A percentile compares a stretch with the other conserved stretches of the same genome.
Conservation (phyloP, 805 yeast species). For the Pichia cabralensis region DNA sequence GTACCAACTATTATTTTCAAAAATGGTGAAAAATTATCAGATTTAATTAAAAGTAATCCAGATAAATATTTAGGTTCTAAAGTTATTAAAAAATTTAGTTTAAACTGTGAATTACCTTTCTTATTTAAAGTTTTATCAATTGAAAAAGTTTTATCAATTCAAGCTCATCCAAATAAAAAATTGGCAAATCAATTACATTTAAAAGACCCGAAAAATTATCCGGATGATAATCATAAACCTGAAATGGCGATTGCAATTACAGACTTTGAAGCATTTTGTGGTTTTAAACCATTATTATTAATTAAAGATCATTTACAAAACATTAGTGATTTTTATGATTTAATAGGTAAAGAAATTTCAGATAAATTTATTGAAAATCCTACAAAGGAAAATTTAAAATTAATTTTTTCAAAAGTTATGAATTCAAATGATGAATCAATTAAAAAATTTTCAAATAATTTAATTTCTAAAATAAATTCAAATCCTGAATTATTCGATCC, state of each 20-base stretch:
- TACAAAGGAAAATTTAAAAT: conserved; percentile 52
- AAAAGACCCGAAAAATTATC: conserved; percentile 86
- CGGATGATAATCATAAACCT: conserved; percentile 98
- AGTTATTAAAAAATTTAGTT: conserved; percentile 58
- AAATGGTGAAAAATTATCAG: conserved; percentile 45
- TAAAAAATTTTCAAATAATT: conserved; percentile 43
- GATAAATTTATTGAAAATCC: conserved; percentile 47
- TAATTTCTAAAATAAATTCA: conserved; percentile 54
- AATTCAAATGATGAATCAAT: conserved; percentile 58
- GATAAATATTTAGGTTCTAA: conserved; percentile 44
- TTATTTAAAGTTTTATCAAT: conserved; percentile 90
- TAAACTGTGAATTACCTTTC: conserved; percentile 65
- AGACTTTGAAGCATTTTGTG: conserved; percentile 95
- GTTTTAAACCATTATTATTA: conserved; percentile 84
- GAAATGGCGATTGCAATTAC: conserved; percentile 99
- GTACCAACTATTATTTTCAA: conserved; percentile 64
- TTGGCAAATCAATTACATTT: conserved; percentile 69
- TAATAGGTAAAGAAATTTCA: conserved; percentile 59
- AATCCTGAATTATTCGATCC: conserved; percentile 50
- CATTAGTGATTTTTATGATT: conserved; percentile 65
- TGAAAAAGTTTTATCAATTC: conserved; percentile 86
- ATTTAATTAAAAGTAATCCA: conserved; percentile 54
- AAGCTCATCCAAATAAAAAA: conserved; percentile 94
- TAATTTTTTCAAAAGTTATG: conserved; percentile 78
- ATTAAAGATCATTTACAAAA: conserved; percentile 56